These are phyloP conservation scores for Cercospora sp. DNA, from an alignment of 2,329 filamentous ascomycete species.

Conservation along the genomic window DNA sequence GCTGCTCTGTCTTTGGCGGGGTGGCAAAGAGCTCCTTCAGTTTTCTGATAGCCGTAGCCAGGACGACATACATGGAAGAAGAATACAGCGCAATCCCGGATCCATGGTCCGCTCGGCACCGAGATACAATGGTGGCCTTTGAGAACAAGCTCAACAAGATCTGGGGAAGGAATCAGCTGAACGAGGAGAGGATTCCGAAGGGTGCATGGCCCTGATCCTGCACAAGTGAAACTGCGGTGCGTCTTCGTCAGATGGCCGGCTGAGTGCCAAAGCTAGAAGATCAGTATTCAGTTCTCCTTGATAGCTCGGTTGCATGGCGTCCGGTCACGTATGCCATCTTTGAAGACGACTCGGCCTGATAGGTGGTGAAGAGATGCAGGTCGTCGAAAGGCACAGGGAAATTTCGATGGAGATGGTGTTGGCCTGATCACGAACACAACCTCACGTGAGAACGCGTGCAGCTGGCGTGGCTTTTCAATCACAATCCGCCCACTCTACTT, in stretches of 20 bases:
- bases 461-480: too few relatives aligned
- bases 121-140: conserved; percentile 20
- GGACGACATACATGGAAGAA: conserved; percentile 34
- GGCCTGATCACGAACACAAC: too few relatives aligned
- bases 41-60: conserved; percentile 48
- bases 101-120: conserved; percentile 9
- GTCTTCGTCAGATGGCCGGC: not conserved
- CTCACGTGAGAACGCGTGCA: too few relatives aligned
- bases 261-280: not conserved
- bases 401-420: too few relatives aligned
- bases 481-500: too few relatives aligned
- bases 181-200: conserved; percentile 21
- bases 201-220: conserved; percentile 12
- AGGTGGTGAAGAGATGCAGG: too few relatives aligned
- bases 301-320: not conserved
- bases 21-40: conserved; percentile 46
- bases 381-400: too few relatives aligned
- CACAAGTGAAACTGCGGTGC: not conserved
- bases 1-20: conserved; percentile 47
- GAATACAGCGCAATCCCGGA: conserved; percentile 11
- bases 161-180: conserved; percentile 26
- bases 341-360: too few relatives aligned
- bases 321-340: too few relatives aligned
- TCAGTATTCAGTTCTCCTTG: not conserved
- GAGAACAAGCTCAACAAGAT: conserved; percentile 27